Base-by-base conservation (phyloP, 371 early-diverging fungal species). In the Lichtheimia ornata region DNA sequence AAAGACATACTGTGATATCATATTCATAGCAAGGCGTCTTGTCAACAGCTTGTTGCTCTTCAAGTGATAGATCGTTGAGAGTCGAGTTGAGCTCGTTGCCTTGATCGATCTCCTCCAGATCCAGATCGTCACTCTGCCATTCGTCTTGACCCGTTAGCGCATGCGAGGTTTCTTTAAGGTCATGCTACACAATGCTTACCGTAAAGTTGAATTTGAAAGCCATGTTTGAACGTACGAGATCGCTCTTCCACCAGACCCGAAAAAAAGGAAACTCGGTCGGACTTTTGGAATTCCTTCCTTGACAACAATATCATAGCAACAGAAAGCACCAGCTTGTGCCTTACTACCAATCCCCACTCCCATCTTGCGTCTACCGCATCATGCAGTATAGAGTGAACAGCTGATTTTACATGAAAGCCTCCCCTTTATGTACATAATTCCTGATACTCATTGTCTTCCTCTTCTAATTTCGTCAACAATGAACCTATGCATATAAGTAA, bases 121-220 rank as follows among this genome's bases (percentile, higher is more conserved):
- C 85, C 7, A 83, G 67, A 66, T 85, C 85, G 22, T 77, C 80
- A 6, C 69, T 78, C 86, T 85, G 14, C 35, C 28, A 50, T 24
- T 30, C 17, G 15, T 1, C 14, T 25, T 45, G 3, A 1, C n/a
- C 7, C 24, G 20, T 15, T 54, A 27, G 54, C n/a, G n/a, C 6
- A 17, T 28, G 12, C 22, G 24, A 52, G 27, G 1, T 22, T 22
- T 14, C 5, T 5, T 51, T 13, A 2, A 53, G 14, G 15, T 3
- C 15, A 15, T 2, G 35, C 9, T 2, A 5, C 40, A 4, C 12
- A 27, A 4, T 53, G 27, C 74, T 66, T 81, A 76, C 86, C 17
- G 86, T 77, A 62, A 85, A 85, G 63, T 85, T 85, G 57, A 85
- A 85, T 56, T 76, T 79, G 67, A 85, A 85, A 30, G 77, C 69